These are phyloP conservation scores for Iberis pinnata DNA, from an alignment of 345 rosid genomes.

Conservation along the genomic window DNA sequence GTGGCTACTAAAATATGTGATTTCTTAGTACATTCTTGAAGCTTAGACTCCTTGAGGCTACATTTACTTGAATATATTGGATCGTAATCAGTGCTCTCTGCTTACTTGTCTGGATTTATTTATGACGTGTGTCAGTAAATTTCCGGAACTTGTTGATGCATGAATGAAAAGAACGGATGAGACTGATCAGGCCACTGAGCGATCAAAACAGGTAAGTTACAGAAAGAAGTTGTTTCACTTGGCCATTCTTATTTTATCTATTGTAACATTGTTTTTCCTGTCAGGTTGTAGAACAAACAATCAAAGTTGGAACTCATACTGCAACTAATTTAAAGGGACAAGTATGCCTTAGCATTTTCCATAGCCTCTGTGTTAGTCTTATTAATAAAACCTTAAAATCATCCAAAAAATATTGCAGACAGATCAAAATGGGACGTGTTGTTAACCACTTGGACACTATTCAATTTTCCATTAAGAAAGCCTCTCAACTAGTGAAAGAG, in stretches of 20 bases:
- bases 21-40: neutral
- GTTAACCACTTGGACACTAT: constrained; percentile 87
- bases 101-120: neutral
- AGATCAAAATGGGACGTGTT: constrained; percentile 96
- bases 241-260: neutral
- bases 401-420: constrained; percentile 42
- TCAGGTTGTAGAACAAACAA: constrained; percentile 85
- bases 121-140: constrained; percentile 7
- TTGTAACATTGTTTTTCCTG: constrained; percentile 19
- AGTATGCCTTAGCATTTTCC: too few species aligned
- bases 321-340: constrained; percentile 85
- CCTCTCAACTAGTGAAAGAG: constrained; percentile 93
- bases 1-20: constrained; percentile 1
- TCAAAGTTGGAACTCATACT: constrained; percentile 88
- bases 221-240: neutral
- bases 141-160: constrained; percentile 55
- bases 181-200: constrained; percentile 89
- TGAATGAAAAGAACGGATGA: constrained; percentile 82
- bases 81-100: constrained; percentile 1
- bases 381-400: too few species aligned
- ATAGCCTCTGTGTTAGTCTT: too few species aligned
- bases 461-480: constrained; percentile 95
- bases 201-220: constrained; percentile 61
- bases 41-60: neutral
- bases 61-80: neutral